Conservation (phyloP, 179 eudicot genomes). For the Spinacia oleracea region DNA sequence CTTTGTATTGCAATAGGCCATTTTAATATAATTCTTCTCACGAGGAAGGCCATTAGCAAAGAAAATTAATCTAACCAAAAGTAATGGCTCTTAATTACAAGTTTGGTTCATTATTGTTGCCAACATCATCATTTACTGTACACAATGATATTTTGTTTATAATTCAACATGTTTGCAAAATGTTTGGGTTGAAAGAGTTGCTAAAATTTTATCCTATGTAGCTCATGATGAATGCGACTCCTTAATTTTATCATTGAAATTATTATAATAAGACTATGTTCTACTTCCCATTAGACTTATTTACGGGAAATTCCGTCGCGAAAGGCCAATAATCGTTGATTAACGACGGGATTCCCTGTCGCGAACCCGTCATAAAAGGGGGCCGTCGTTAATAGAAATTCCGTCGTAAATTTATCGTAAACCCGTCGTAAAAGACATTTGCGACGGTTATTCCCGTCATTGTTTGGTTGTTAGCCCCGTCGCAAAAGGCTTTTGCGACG, state of each 20-base stretch:
- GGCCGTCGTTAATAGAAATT: no score
- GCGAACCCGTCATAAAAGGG: no score
- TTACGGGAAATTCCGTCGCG: no score
- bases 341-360: no score
- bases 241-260: neutral
- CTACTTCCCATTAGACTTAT: no score
- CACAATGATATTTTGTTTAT: conserved; percentile 16
- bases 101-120: conserved; percentile 22
- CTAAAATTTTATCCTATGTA: conserved; percentile 24
- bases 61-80: neutral
- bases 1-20: neutral
- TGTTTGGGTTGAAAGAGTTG: conserved; percentile 20
- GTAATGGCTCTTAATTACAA: conserved; percentile 3
- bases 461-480: no score
- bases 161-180: conserved; percentile 19
- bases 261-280: no score
- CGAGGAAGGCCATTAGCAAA: neutral
- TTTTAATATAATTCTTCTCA: neutral
- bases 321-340: no score
- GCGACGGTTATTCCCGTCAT: no score
- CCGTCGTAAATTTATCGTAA: no score
- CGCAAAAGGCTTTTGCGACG: no score
- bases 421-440: no score
- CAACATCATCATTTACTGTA: conserved; percentile 29
- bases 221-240: conserved; percentile 29